phyloP scores from a whole-genome alignment of 2,329 filamentous ascomycete genomes.

The Malbranchea zuffiana region DNA sequence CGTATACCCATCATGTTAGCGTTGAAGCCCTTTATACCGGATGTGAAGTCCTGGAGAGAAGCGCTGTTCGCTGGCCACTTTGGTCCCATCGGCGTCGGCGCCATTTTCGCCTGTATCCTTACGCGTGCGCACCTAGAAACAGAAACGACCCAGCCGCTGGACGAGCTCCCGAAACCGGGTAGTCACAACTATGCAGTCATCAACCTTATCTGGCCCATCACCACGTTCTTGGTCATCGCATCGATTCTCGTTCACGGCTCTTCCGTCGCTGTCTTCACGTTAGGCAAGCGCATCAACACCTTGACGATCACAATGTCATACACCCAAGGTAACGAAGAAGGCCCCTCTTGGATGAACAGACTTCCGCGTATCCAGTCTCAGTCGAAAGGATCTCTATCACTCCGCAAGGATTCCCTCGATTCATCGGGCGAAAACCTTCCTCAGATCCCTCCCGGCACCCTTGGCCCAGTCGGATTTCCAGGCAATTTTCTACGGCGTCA shows the following conservation, averaged over 20 bases:
- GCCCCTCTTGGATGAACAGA: conserved; percentile 88
- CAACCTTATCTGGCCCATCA: conserved; percentile 87
- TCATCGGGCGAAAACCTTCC: conserved; percentile 47
- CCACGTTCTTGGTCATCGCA: conserved; percentile 82
- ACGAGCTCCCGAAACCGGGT: conserved; percentile 43
- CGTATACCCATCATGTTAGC: conserved; percentile 89
- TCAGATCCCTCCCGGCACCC: conserved; percentile 55
- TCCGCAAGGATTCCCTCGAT: conserved; percentile 55
- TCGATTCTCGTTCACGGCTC: conserved; percentile 95
- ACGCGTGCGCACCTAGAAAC: conserved; percentile 84
- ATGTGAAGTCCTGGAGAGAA: conserved; percentile 96
- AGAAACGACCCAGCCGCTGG: conserved; percentile 60
- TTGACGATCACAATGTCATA: conserved; percentile 92
- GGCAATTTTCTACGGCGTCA: conserved; percentile 72
- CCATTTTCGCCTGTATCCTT: conserved; percentile 88
- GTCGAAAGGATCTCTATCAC: conserved; percentile 67
- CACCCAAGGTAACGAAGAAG: conserved; percentile 77
- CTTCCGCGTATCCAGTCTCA: conserved; percentile 74
- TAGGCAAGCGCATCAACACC: conserved; percentile 97
- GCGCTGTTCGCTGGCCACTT: conserved; percentile 95
- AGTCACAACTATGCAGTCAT: conserved; percentile 60
- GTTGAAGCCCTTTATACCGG: conserved; percentile 85
- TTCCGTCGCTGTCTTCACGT: conserved; percentile 94
- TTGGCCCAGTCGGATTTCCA: conserved; percentile 61
- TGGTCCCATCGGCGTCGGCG: conserved; percentile 91